Conservation (phyloP, 1,139 yeast genomes). For the Lodderomyces parapsilosis region DNA sequence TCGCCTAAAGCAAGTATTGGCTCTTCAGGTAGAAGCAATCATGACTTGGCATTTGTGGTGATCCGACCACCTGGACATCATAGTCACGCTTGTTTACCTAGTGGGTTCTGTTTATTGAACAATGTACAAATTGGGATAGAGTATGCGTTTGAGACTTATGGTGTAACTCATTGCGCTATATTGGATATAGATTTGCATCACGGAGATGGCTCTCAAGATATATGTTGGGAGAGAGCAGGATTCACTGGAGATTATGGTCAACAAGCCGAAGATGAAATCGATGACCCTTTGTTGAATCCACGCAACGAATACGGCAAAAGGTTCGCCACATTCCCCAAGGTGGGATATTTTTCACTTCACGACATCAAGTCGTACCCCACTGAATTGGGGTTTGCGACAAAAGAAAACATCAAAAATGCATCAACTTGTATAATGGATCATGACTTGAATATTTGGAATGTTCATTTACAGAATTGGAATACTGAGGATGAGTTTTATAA, state of each 20-base stretch:
- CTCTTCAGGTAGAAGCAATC: constrained; percentile 23
- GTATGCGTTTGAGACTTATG: constrained; percentile 65
- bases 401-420: constrained; percentile 71
- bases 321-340: constrained; percentile 56
- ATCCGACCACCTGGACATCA: constrained; percentile 90
- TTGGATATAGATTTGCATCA: constrained; percentile 85
- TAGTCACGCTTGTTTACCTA: constrained; percentile 79
- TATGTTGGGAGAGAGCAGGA: constrained; percentile 80
- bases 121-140: constrained; percentile 83
- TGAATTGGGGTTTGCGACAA: constrained; percentile 73
- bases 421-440: constrained; percentile 81
- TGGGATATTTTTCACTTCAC: constrained; percentile 83
- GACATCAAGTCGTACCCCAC: constrained; percentile 88
- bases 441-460: constrained; percentile 80
- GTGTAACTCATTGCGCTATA: constrained; percentile 78
- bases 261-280: constrained; percentile 41
- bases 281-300: constrained; percentile 28
- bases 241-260: constrained; percentile 52
- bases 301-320: constrained; percentile 55
- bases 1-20: constrained; percentile 1
- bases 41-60: constrained; percentile 64
- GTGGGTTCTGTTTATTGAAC: constrained; percentile 84
- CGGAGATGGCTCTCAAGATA: constrained; percentile 92
- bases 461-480: constrained; percentile 69
- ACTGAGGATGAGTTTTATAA: constrained; percentile 64